phyloP scores from a whole-genome alignment of 352 stramenopile genomes.

The Aphanomyces astaci region DNA sequence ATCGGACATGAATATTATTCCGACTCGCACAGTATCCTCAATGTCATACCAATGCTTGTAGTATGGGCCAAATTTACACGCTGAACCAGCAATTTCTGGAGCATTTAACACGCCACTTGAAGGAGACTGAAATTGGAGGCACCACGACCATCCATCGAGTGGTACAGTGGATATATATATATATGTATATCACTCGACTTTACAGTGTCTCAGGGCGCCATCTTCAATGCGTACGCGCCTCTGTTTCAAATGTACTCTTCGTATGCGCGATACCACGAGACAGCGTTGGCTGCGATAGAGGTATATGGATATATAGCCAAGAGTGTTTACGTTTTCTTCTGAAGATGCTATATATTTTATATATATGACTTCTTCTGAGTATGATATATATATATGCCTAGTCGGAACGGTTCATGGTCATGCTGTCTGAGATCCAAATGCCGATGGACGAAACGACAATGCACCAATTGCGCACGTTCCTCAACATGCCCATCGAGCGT shows the following conservation, averaged over 20 bases:
- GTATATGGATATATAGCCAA: too few relatives aligned
- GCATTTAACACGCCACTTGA: slow-evolving; percentile 65
- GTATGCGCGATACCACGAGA: slow-evolving; percentile 74
- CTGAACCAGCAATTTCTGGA: slow-evolving; percentile 84
- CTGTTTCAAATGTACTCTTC: slow-evolving; percentile 81
- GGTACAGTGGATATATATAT: slow-evolving; percentile 18
- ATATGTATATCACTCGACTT: background rate
- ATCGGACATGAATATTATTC: background rate
- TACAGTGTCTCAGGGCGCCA: slow-evolving; percentile 65
- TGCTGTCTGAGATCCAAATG: slow-evolving; percentile 57
- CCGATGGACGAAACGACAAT: slow-evolving; percentile 41
- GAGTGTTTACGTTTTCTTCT: too few relatives aligned
- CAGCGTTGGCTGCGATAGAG: slow-evolving; percentile 55
- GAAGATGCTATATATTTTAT: too few relatives aligned
- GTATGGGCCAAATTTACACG: slow-evolving; percentile 81
- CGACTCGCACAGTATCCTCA: too few relatives aligned
- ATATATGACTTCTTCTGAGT: too few relatives aligned
- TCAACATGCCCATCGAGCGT: slow-evolving; percentile 84
- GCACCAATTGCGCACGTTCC: slow-evolving; percentile 54
- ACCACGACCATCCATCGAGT: slow-evolving; percentile 27
- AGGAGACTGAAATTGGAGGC: slow-evolving; percentile 45
- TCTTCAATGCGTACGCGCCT: slow-evolving; percentile 79
- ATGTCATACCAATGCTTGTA: too few relatives aligned
- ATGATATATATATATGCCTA: too few relatives aligned
- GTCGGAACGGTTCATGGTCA: slow-evolving; percentile 60